Evolutionary conservation across 139 green algal species (phyloP).

Genomic region (Volvox africanus): DNA sequence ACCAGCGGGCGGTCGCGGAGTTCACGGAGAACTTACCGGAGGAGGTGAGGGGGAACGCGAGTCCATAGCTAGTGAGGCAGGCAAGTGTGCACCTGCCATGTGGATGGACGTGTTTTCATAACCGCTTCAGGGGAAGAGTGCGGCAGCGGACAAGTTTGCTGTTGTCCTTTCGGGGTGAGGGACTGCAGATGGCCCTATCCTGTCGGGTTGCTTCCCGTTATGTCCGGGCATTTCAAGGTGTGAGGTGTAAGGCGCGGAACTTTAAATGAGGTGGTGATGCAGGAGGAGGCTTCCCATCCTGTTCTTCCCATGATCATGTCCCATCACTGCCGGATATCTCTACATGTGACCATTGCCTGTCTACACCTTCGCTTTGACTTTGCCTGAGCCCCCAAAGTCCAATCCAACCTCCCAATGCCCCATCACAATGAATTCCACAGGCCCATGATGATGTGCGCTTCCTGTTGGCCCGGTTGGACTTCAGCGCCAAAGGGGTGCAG

Average conservation of each 20-base stretch:
- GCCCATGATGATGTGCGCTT: conserved; percentile 78
- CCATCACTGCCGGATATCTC: not conserved
- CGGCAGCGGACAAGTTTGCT: not conserved
- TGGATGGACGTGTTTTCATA: not conserved
- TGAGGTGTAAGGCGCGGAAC: too few species aligned
- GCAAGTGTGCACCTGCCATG: not conserved
- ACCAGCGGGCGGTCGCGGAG: conserved; percentile 60
- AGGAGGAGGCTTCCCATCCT: too few species aligned
- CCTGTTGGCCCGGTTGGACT: conserved; percentile 79
- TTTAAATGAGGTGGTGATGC: too few species aligned
- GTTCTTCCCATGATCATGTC: not conserved
- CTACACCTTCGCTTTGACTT: not conserved
- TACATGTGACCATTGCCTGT: not conserved
- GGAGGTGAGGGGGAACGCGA: conserved; percentile 38
- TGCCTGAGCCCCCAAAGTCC: not conserved
- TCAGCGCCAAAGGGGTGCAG: conserved; percentile 53
- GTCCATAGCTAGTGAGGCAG: not conserved
- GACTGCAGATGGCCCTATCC: not conserved
- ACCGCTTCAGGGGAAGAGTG: not conserved
- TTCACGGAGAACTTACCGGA: conserved; percentile 76
- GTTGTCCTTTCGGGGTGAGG: not conserved
- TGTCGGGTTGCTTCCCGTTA: not conserved
- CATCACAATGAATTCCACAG: conserved; percentile 22
- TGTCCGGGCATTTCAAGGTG: too few species aligned
- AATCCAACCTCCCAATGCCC: not conserved